Conservation (phyloP, 257 asterid genomes). For the Solanum bulbocastanum region DNA sequence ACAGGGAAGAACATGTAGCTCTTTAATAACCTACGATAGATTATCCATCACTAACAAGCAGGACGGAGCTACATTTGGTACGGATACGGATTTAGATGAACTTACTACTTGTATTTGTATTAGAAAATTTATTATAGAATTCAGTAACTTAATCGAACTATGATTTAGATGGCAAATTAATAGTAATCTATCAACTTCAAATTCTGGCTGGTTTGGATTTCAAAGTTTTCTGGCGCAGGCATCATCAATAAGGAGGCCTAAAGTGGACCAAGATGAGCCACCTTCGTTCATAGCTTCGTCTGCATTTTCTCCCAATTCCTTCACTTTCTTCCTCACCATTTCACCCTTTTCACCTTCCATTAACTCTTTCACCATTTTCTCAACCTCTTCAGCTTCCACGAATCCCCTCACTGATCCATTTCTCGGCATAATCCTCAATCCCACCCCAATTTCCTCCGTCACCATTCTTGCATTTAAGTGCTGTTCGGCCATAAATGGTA, state of each 20-base stretch:
- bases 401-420: slow-evolving; percentile 41
- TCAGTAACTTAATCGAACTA: too few species aligned
- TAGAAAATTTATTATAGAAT: too few species aligned
- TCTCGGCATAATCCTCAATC: slow-evolving; percentile 33
- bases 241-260: not conserved
- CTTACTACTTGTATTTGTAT: too few species aligned
- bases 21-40: too few species aligned
- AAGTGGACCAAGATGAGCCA: slow-evolving; percentile 3
- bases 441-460: slow-evolving; percentile 39
- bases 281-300: slow-evolving; percentile 59
- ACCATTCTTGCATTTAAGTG: slow-evolving; percentile 51
- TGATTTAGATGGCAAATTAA: not conserved
- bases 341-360: slow-evolving; percentile 45
- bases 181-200: not conserved
- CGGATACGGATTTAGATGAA: too few species aligned
- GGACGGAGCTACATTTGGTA: too few species aligned
- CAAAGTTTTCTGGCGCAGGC: not conserved
- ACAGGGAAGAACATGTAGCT: too few species aligned
- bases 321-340: slow-evolving; percentile 60
- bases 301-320: slow-evolving; percentile 59
- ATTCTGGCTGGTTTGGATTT: not conserved
- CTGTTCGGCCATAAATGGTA: slow-evolving; percentile 77
- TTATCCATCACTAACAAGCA: too few species aligned
- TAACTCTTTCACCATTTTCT: slow-evolving; percentile 43
- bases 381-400: slow-evolving; percentile 38